Percentiles rank a stretch among this genome's conserved stretches.
These are phyloP conservation scores for Daldinia grandis DNA, from an alignment of 495 filamentous ascomycete genomes.

Conservation along the genomic window DNA sequence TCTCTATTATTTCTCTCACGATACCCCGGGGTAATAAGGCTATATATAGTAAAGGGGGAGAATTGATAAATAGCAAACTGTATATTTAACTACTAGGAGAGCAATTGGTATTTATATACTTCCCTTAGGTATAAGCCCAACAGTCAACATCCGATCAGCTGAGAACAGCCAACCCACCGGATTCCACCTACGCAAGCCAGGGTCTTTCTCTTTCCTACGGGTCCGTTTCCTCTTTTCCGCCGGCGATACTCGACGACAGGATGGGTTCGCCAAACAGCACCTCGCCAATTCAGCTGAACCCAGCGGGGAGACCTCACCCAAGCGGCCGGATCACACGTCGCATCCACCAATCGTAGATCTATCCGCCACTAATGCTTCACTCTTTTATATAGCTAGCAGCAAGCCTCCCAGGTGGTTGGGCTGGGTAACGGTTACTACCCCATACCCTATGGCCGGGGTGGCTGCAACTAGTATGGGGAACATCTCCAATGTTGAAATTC, in stretches of 20 bases:
- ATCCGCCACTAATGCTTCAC: background rate
- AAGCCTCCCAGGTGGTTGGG: background rate
- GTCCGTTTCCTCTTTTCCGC: background rate
- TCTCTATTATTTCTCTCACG: background rate
- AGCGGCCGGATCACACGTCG: conserved; percentile 12
- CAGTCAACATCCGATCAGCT: background rate
- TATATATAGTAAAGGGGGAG: background rate
- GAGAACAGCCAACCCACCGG: background rate
- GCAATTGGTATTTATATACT: background rate
- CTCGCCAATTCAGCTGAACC: conserved; percentile 11
- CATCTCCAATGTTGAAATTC: conserved; percentile 22
- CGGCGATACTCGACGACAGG: background rate
- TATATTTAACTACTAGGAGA: background rate
- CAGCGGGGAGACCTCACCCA: conserved; percentile 5
- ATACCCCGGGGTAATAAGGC: background rate
- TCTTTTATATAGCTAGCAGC: background rate
- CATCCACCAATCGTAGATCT: conserved; percentile 11
- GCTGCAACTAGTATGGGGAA: conserved; percentile 15
- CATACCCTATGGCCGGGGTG: background rate
- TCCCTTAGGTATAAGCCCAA: background rate
- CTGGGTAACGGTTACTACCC: background rate
- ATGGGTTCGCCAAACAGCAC: conserved; percentile 1
- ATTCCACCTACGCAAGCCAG: background rate
- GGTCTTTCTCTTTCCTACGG: background rate
- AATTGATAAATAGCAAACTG: background rate